Base-by-base conservation (phyloP, 1,139 yeast genomes). In the Yamadazyma trypodendri region DNA sequence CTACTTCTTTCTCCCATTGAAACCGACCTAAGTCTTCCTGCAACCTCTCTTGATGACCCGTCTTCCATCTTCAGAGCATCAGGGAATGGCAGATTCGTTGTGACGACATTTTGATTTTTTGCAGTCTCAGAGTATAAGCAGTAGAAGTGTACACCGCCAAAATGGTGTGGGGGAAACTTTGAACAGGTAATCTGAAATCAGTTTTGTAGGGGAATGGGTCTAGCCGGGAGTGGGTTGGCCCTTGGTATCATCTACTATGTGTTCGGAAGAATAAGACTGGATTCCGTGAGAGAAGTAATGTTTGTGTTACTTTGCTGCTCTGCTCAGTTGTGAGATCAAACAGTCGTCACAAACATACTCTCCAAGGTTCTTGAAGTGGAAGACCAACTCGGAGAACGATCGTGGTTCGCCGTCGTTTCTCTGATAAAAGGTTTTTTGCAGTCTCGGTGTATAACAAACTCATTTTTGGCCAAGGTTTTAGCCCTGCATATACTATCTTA, bases 321-420 rank as follows among this genome's bases (percentile, higher is more conserved):
- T 3, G 36, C 50, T 1, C 52, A 49, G 31, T 35, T 49, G 13
- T 63, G 74, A 12, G 63, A 74, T 0, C 77, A 73, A 45, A 67
- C 77, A 1, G 59, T 77, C 38, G 61, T 65, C 12, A 64, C 73
- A 2, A 52, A 63, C 16, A 50, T 53, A 11, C 63, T 78, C 3
- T 72, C 70, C 2, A 44, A 49, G 8, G 55, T 64, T 15, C 75
- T 76, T 39, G 56, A 55, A 3, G 71, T 58, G 25, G 55, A 38
- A 33, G 55, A 48, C 37, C 50, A 51, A 3, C 54, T 63, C 1
- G 81, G 81, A 5, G 69, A 68, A 50, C 61, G 67, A 10, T 65
- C 79, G 4, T 81, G 87, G 86, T 76, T 75, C 52, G 61, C 79
- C 4, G 82, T n/a, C n/a, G n/a, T n/a, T n/a, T n/a, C n/a, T n/a